phyloP scores from a whole-genome alignment of 495 filamentous ascomycete genomes.

The Venustampulla echinocandica region DNA sequence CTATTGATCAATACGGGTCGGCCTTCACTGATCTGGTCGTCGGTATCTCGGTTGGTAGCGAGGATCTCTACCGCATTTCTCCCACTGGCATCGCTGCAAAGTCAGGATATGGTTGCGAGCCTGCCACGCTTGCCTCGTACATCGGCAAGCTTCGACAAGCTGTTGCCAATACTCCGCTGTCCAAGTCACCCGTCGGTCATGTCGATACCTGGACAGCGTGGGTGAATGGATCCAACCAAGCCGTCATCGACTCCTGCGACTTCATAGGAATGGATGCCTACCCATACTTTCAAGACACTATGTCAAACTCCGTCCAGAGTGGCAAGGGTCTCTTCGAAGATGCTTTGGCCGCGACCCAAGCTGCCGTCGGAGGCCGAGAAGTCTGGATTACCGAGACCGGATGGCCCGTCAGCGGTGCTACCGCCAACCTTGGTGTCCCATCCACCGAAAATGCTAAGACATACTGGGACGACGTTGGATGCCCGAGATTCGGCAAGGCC shows the following conservation, averaged over 20 bases:
- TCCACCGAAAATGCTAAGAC: conserved; percentile 59
- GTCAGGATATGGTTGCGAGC: conserved; percentile 47
- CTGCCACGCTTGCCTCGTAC: conserved; percentile 51
- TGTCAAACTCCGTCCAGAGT: conserved; percentile 54
- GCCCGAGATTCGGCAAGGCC: conserved; percentile 51
- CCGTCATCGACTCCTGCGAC: conserved; percentile 62
- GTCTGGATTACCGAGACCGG: conserved; percentile 92
- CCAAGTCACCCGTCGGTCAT: conserved; percentile 58
- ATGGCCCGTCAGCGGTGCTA: conserved; percentile 64
- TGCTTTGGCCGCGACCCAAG: conserved; percentile 49
- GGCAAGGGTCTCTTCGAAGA: conserved; percentile 55
- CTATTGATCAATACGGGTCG: conserved; percentile 54
- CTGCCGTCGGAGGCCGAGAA: conserved; percentile 52
- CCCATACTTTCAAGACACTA: conserved; percentile 65
- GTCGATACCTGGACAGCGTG: conserved; percentile 91
- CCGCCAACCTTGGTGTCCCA: conserved; percentile 52
- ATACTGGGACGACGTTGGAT: conserved; percentile 75
- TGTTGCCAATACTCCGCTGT: conserved; percentile 50
- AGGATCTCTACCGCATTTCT: conserved; percentile 81
- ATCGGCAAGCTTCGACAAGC: conserved; percentile 54
- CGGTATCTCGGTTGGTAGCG: conserved; percentile 85
- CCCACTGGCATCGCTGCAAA: conserved; percentile 40
- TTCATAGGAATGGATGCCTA: conserved; percentile 72
- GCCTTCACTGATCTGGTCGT: conserved; percentile 55
- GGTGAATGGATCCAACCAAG: conserved; percentile 63